These are phyloP conservation scores for Trametes maxima DNA, from an alignment of 768 basidiomycete species.

Conservation along the genomic window DNA sequence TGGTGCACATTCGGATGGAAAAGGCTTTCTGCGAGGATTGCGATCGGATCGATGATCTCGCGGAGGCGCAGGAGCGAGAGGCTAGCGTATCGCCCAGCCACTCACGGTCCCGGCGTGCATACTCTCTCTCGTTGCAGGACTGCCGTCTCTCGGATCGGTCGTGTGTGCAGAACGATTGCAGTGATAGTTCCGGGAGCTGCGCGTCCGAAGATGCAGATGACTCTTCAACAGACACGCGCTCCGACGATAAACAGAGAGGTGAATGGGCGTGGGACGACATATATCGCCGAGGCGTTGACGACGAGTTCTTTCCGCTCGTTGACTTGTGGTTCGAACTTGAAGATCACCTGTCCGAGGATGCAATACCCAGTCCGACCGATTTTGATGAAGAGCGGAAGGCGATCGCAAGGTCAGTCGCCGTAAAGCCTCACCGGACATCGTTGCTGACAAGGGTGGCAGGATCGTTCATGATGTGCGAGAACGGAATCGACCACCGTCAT, in stretches of 20 bases:
- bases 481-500: neutral
- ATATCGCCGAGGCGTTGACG: neutral
- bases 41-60: neutral
- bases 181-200: neutral
- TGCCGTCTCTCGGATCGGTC: neutral
- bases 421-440: neutral
- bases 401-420: neutral
- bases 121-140: neutral
- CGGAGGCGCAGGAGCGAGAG: neutral
- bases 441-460: neutral
- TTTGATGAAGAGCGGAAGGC: neutral
- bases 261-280: too few species aligned
- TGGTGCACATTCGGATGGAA: conserved; percentile 1
- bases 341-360: neutral
- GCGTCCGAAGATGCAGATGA: too few species aligned
- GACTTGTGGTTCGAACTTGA: conserved; percentile 9
- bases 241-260: too few species aligned
- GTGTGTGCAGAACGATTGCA: too few species aligned
- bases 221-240: too few species aligned
- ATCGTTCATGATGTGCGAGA: neutral
- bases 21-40: neutral
- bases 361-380: neutral
- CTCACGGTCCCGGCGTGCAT: too few species aligned
- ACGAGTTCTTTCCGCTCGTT: conserved; percentile 1
- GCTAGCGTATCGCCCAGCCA: neutral